A percentile compares a stretch with the other conserved stretches of the same genome.
phyloP scores from a whole-genome alignment of 108 stramenopile species.

The Cylindrotheca fusiformis region DNA sequence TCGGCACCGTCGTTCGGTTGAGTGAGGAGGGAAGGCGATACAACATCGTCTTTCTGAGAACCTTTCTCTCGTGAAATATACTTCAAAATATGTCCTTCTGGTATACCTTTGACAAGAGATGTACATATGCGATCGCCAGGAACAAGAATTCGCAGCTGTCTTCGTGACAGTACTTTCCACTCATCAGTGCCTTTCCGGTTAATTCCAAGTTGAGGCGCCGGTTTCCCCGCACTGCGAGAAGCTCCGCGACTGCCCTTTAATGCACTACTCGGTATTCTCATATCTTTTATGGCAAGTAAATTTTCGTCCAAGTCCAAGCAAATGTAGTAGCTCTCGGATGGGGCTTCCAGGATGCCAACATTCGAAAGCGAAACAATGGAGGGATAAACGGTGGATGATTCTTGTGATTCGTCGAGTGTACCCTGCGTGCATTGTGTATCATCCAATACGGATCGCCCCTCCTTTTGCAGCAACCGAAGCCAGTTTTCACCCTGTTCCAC shows the following conservation, averaged over 20 bases:
- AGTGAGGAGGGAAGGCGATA: not conserved
- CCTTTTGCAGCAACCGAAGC: slow-evolving; percentile 12
- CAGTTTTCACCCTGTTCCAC: slow-evolving; percentile 27
- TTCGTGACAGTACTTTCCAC: slow-evolving; percentile 19
- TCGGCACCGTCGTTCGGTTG: slow-evolving; percentile 11
- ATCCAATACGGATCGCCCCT: slow-evolving; percentile 13
- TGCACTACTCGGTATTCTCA: slow-evolving; percentile 9
- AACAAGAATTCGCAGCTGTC: slow-evolving; percentile 21
- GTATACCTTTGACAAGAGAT: not conserved
- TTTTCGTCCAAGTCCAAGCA: slow-evolving; percentile 26
- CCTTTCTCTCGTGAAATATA: slow-evolving; percentile 9
- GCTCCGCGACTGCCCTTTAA: not conserved
- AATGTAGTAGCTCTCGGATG: slow-evolving; percentile 14
- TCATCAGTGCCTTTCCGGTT: not conserved
- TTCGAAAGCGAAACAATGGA: slow-evolving; percentile 18
- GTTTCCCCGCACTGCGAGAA: not conserved
- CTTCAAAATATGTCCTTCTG: slow-evolving; percentile 13
- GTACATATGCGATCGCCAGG: slow-evolving; percentile 30
- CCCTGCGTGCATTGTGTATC: slow-evolving; percentile 4
- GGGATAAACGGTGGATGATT: not conserved
- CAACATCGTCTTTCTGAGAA: not conserved
- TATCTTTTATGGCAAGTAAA: slow-evolving; percentile 25
- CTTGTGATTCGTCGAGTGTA: not conserved
- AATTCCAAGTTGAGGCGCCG: not conserved
- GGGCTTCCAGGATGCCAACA: slow-evolving; percentile 1